Evolutionary conservation across 352 stramenopile species (phyloP).

Genomic region (Globisporangium cederbergense): DNA sequence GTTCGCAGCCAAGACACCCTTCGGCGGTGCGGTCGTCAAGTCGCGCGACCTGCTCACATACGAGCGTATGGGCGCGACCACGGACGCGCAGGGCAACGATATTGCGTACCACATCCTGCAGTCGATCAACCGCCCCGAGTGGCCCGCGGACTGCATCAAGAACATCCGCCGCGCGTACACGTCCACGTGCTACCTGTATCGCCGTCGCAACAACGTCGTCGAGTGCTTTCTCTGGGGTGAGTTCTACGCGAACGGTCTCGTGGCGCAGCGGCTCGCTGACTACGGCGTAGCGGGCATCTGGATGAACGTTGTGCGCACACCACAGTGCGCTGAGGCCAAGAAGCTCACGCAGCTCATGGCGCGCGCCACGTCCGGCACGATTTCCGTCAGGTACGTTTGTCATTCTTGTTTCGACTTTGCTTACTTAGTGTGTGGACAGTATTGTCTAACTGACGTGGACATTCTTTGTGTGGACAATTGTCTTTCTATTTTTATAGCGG

Average conservation of each 20-base stretch:
- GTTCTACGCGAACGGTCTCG: slow-evolving; percentile 27
- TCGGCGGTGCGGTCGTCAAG: slow-evolving; percentile 21
- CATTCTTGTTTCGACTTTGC: too few species aligned
- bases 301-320: slow-evolving; percentile 21
- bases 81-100: slow-evolving; percentile 14
- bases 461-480: too few species aligned
- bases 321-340: slow-evolving; percentile 14
- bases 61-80: slow-evolving; percentile 17
- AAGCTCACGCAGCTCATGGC: slow-evolving; percentile 13
- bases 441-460: too few species aligned
- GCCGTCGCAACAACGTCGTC: slow-evolving; percentile 27
- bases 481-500: slow-evolving; percentile 1
- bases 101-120: slow-evolving; percentile 22
- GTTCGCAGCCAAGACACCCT: slow-evolving; percentile 26
- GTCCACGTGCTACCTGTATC: slow-evolving; percentile 40
- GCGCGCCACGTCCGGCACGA: slow-evolving; percentile 10
- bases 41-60: slow-evolving; percentile 32
- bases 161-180: slow-evolving; percentile 37
- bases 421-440: too few species aligned
- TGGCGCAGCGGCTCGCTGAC: slow-evolving; percentile 16
- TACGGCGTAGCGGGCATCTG: slow-evolving; percentile 23
- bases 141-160: slow-evolving; percentile 21
- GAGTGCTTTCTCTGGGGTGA: slow-evolving; percentile 42
- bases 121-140: slow-evolving; percentile 21
- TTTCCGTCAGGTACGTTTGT: slow-evolving; percentile 1